Evolutionary conservation across 176 grass and related monocot genomes (phyloP).

Genomic region (Phragmites australis): DNA sequence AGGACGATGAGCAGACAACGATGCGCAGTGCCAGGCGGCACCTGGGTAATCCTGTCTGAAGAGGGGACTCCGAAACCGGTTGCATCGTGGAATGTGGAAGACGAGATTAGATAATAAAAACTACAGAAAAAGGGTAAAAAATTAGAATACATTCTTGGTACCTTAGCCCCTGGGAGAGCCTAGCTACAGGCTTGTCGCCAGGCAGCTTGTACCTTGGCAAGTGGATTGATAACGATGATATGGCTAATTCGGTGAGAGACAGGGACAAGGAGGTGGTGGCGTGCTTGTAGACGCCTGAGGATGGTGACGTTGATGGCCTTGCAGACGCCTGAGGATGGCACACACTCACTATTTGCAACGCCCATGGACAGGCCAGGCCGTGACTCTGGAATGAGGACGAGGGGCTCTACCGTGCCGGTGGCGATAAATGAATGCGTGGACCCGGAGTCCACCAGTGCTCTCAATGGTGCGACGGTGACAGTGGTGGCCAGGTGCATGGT

Average conservation of each 20-base stretch:
- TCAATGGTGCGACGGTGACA: rapidly evolving
- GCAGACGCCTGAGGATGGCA: not conserved
- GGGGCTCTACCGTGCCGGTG: rapidly evolving
- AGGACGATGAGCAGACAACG: not conserved
- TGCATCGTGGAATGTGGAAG: not conserved
- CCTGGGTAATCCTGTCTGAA: not conserved
- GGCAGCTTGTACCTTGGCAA: not conserved
- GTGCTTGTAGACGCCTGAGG: too few relatives aligned
- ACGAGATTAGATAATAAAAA: not conserved
- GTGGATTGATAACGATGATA: not conserved
- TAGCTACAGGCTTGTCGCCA: not conserved
- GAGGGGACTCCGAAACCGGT: not conserved
- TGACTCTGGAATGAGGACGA: rapidly evolving
- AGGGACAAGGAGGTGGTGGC: too few relatives aligned
- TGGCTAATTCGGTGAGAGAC: too few relatives aligned
- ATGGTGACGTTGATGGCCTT: not conserved
- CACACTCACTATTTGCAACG: not conserved
- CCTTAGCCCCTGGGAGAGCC: not conserved
- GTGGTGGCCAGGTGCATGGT: not conserved
- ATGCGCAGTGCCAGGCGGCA: not conserved
- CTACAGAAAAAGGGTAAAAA: not conserved
- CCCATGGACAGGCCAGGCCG: not conserved
- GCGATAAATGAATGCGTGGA: not conserved
- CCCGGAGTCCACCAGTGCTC: not conserved
- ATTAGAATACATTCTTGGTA: not conserved